Evolutionary conservation across 495 filamentous ascomycete species (phyloP).

Genomic region (Penicillium crystallinum): DNA sequence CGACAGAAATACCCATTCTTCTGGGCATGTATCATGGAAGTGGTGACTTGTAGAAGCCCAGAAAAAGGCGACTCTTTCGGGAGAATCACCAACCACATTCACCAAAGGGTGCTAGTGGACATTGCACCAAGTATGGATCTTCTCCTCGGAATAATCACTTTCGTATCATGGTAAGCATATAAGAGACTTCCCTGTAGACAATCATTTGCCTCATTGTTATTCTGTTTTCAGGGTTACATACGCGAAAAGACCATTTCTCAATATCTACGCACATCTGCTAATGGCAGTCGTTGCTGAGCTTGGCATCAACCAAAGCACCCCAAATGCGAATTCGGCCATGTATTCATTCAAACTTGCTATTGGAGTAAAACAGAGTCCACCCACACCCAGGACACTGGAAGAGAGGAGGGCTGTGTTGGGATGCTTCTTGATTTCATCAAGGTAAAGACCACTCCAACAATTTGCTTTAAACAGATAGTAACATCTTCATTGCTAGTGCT

Average conservation of each 20-base stretch:
- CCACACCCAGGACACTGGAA: slow-evolving; percentile 38
- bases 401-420: slow-evolving; percentile 51
- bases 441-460: slow-evolving; percentile 31
- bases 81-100: slow-evolving; percentile 37
- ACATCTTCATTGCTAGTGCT: slow-evolving; percentile 18
- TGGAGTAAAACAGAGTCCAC: slow-evolving; percentile 13
- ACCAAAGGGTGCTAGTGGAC: slow-evolving; percentile 45
- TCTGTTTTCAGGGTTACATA: slow-evolving; percentile 13
- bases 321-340: slow-evolving; percentile 21
- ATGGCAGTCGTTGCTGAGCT: slow-evolving; percentile 50
- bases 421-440: slow-evolving; percentile 48
- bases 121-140: slow-evolving; percentile 49
- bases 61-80: slow-evolving; percentile 32
- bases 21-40: slow-evolving; percentile 51
- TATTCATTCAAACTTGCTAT: slow-evolving; percentile 23
- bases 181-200: not conserved
- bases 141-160: slow-evolving; percentile 48
- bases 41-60: slow-evolving; percentile 25
- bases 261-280: slow-evolving; percentile 44
- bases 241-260: slow-evolving; percentile 23
- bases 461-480: not conserved
- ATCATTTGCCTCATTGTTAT: not conserved
- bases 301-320: slow-evolving; percentile 46
- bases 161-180: slow-evolving; percentile 38
- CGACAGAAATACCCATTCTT: slow-evolving; percentile 45